Base-by-base conservation (phyloP, 2,329 filamentous ascomycete genomes). In the Periglandula ipomoeae region DNA sequence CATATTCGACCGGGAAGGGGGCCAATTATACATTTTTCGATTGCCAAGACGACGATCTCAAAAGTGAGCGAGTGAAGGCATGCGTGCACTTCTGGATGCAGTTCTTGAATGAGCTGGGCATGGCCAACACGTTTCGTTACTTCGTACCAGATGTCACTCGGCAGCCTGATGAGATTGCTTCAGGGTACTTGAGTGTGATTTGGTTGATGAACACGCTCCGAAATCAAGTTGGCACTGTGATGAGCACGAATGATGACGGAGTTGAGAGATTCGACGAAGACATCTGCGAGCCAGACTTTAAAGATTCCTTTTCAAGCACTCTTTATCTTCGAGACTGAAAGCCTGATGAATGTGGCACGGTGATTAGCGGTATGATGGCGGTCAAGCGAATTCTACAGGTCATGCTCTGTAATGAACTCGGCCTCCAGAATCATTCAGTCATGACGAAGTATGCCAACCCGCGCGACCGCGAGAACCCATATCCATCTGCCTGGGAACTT, bases 11-110 rank as follows among this genome's bases (percentile, higher is more conserved):
- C 55, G 56, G 10, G 5, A 39, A 9, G 22, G 23, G 5, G 47
- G 52, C 5, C 46, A 56, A 10, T 27, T 58, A 30, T 57, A 52
- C 50, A 53, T 58, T 7, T 53, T 58, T 34, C 27, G 55, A 59
- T 45, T 52, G 51, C 43, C 39, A 42, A n/a, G 38, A 47, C 7
- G 37, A 22, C 4, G 34, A 40, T 4, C 20, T 35, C 22, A 52
- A 48, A n/a, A 15, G 13, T 9, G 35, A 48, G 20, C 54, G 56
- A 13, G 23, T 56, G 44, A 30, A 50, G 24, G 49, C 51, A 23
- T 53, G 49, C 22, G 40, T 52, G 3, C 48, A 54, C n/a, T 44
- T 54, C n/a, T 58, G 57, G 57, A 51, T 52, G 8, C 49, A 48
- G 22, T 57, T 56, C 38, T 53, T 48, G 51, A 53, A 56, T 38